Base-by-base conservation (phyloP, 257 asterid species). In the Forsythia suspensa region DNA sequence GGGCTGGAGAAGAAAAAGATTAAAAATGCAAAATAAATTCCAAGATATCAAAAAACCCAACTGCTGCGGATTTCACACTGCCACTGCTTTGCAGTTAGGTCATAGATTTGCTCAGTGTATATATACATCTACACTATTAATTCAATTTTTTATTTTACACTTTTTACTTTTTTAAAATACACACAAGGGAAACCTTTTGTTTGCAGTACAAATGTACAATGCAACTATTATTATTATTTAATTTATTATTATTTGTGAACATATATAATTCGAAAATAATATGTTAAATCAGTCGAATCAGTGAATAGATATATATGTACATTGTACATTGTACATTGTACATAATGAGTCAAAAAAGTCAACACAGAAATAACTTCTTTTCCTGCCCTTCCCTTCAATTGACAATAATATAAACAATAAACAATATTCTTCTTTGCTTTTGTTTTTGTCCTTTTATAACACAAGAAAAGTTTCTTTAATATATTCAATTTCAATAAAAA, bases 201-300 rank as follows among this genome's bases (percentile, higher is more conserved):
- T 29, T 29, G 34, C 34, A 29, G 34, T 29, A 29, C n/a, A n/a
- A n/a, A n/a, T n/a, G n/a, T n/a, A n/a, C 34, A 29, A 29, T 29
- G 34, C 34, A 29, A 0, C 24, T 29, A 29, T 29, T 29, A 29
- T 29, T 29, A 29, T 29, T 29, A 29, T 24, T n/a, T n/a, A n/a
- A n/a, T n/a, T 29, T 29, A 61, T 16, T 21, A 6, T 42, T 39
- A 43, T 21, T n/a, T 29, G 34, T 21, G 18, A 29, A 37, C 24
- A 24, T 24, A 24, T 24, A 24, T 24, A 43, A 34, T 10, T 43
- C 39, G 74, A 3, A 9, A 72, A 71, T 61, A 71, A 69, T 79
- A 6, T 70, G 68, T 71, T 76, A 72, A 77, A 73, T 82, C 82
- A 73, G 78, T 77, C 80, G 38, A 76, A 79, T 79, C 77, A 79